A percentile compares a stretch with the other conserved stretches of the same genome.
These are phyloP conservation scores for Capsicum baccatum DNA, from an alignment of 257 asterid species.

Conservation along the genomic window DNA sequence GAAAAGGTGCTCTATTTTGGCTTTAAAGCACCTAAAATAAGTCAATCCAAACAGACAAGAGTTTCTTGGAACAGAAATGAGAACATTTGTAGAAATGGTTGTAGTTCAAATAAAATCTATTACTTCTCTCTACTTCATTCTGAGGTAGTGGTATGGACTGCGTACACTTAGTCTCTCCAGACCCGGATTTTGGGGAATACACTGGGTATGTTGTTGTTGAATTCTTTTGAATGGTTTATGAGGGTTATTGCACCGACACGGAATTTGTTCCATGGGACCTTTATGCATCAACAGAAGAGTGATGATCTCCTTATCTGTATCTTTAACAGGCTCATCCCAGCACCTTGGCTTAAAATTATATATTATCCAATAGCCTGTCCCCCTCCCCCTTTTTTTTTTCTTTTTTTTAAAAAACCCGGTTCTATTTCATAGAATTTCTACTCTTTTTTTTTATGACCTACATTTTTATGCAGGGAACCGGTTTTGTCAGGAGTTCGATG, in stretches of 20 bases:
- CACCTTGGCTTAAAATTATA: not conserved
- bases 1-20: no score
- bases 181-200: no score
- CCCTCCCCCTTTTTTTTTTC: no score
- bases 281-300: not conserved
- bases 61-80: not conserved
- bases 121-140: no score
- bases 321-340: not conserved
- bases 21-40: no score
- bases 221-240: not conserved
- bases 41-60: not conserved
- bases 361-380: not conserved
- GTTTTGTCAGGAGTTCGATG: slow-evolving; percentile 67
- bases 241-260: not conserved
- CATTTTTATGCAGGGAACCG: slow-evolving; percentile 60
- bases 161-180: no score
- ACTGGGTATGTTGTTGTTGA: not conserved
- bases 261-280: slow-evolving; percentile 7
- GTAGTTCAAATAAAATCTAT: not conserved
- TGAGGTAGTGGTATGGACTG: no score
- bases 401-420: not conserved
- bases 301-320: not conserved
- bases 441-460: not conserved
- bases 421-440: not conserved
- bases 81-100: not conserved